phyloP scores from a whole-genome alignment of 768 basidiomycete species.

The Agrocybe praecox region DNA sequence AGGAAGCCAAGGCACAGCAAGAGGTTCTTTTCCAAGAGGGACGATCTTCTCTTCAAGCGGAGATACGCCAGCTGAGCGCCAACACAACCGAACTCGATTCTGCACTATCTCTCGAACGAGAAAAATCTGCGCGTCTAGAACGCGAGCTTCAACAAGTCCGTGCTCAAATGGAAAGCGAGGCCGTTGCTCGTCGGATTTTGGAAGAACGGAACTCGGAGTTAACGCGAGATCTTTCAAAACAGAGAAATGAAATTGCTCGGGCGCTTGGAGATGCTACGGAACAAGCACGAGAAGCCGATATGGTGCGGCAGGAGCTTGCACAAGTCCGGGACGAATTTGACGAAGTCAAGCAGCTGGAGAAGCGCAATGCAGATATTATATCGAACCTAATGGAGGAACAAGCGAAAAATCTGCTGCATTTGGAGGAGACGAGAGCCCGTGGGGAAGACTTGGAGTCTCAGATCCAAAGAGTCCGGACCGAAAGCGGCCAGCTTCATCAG shows the following conservation, averaged over 20 bases:
- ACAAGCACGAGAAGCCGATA: slow-evolving; percentile 60
- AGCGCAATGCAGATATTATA: slow-evolving; percentile 63
- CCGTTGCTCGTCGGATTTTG: slow-evolving; percentile 58
- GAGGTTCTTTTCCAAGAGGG: slow-evolving; percentile 64
- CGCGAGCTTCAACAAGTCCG: slow-evolving; percentile 65
- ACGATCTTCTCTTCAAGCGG: slow-evolving; percentile 52
- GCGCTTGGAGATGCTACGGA: slow-evolving; percentile 73
- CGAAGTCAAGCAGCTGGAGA: slow-evolving; percentile 68
- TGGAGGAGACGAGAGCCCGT: slow-evolving; percentile 75
- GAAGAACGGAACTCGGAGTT: slow-evolving; percentile 67
- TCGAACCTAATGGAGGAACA: slow-evolving; percentile 74
- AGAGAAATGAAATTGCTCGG: slow-evolving; percentile 51
- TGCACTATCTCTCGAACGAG: slow-evolving; percentile 44
- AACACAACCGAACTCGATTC: slow-evolving; percentile 43
- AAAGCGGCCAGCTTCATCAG: slow-evolving; percentile 70
- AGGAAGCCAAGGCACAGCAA: slow-evolving; percentile 57
- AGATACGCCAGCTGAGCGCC: slow-evolving; percentile 55
- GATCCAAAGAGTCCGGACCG: slow-evolving; percentile 67
- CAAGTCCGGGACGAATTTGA: slow-evolving; percentile 65
- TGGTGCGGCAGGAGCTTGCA: slow-evolving; percentile 61
- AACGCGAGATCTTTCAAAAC: slow-evolving; percentile 53
- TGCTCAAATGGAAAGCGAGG: slow-evolving; percentile 65
- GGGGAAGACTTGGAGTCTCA: slow-evolving; percentile 79
- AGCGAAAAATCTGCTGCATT: slow-evolving; percentile 63
- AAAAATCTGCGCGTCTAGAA: slow-evolving; percentile 58